Base-by-base conservation (phyloP, 2,329 filamentous ascomycete species). In the Diaporthe velutina region DNA sequence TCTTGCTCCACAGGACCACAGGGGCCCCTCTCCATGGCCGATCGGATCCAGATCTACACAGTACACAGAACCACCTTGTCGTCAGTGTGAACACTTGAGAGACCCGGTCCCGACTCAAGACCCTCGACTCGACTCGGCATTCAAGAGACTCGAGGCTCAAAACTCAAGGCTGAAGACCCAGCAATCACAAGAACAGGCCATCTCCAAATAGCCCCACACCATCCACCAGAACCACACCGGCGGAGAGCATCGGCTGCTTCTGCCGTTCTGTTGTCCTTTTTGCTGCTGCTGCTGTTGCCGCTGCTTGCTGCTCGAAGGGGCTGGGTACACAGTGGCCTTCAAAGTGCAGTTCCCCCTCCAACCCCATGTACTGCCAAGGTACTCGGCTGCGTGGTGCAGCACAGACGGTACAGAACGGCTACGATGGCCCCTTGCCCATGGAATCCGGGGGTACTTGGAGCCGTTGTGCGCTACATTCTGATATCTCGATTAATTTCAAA, bases 401-500 rank as follows among this genome's bases (percentile, higher is more conserved):
- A 40, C 71, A 52, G 61, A 28, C 8, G 33, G 48, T 68, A 68
- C 64, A 54, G 64, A 45, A 28, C 9, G 15, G 64, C 7, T 50
- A 70, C 72, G 19, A 30, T 52, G 45, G 25, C 52, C 70, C 54
- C 57, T 57, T 38, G 40, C 70, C 66, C 19, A 54, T 60, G 61
- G 61, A 57, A 45, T 64, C 48, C 73, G 55, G 67, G 48, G 73
- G 66, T 72, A 74, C 74, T 42, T 50, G 54, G 48, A 71, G 42
- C 61, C 67, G 68, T 71, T 72, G 54, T 45, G 70, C 57, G 73
- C 68, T 71, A 74, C 74, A 54, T 73, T 70, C 61, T 74, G 72
- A 76, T 74, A 80, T 82, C 64, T 68, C 64, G 64, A 68, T 86
- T 87, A 89, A 88, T 87, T 86, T 88, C 86, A 86, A 89, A 86